A percentile compares a stretch with the other conserved stretches of the same genome.
Evolutionary conservation across 2,329 filamentous ascomycete genomes (phyloP).

Genomic region (Cephalotrichum gorgonifer): DNA sequence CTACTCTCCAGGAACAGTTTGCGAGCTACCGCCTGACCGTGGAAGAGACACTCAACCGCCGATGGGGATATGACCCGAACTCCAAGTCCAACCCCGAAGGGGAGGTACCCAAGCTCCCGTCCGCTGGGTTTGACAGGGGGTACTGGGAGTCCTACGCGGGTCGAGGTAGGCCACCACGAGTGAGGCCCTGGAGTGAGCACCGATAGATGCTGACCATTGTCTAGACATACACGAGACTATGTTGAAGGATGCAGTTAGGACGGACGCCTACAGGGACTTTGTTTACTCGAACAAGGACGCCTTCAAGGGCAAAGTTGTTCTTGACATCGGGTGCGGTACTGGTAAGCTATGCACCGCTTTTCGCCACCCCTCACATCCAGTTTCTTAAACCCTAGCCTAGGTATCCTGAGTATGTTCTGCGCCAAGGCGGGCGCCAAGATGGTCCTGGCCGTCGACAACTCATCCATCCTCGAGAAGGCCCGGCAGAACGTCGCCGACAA

Average conservation of each 20-base stretch:
- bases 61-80: constrained; percentile 35
- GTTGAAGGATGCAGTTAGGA: constrained; percentile 83
- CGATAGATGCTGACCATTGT: neutral
- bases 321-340: constrained; percentile 83
- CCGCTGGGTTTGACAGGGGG: neutral
- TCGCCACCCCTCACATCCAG: constrained; percentile 14
- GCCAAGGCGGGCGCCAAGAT: constrained; percentile 77
- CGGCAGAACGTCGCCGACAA: constrained; percentile 78
- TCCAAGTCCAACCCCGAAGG: neutral
- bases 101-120: neutral
- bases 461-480: constrained; percentile 79
- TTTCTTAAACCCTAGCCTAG: constrained; percentile 22
- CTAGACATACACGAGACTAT: constrained; percentile 92
- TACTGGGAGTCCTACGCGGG: constrained; percentile 54
- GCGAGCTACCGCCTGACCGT: constrained; percentile 55
- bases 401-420: constrained; percentile 90
- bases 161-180: constrained; percentile 35
- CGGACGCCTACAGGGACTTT: constrained; percentile 88
- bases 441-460: constrained; percentile 88
- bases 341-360: constrained; percentile 25
- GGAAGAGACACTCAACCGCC: constrained; percentile 54
- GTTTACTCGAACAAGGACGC: constrained; percentile 85
- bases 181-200: neutral
- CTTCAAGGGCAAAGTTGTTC: constrained; percentile 75
- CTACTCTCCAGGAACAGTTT: constrained; percentile 49